phyloP scores from a whole-genome alignment of 2,329 filamentous ascomycete species.

The Rhexocercosporidium sp. region DNA sequence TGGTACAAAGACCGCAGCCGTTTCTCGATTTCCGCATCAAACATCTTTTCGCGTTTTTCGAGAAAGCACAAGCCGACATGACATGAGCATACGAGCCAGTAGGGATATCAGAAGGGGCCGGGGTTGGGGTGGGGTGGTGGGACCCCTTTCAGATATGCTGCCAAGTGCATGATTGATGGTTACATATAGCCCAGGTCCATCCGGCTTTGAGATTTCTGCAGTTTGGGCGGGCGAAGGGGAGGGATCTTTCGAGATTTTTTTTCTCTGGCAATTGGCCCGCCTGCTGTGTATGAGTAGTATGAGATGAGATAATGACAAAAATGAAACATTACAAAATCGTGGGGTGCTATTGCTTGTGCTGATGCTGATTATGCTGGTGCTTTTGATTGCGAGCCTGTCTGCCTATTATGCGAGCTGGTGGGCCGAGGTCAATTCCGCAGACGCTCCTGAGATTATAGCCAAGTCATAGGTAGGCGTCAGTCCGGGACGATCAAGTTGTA shows the following conservation, averaged over 20 bases:
- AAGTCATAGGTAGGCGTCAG: not conserved
- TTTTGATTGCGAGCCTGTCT: not conserved
- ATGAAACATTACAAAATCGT: not conserved
- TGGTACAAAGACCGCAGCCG: not conserved
- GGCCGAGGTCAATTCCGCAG: too few species aligned
- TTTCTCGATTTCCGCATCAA: not conserved
- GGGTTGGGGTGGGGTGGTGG: too few species aligned
- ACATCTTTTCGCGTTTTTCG: not conserved
- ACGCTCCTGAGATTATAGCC: not conserved
- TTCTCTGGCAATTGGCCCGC: not conserved
- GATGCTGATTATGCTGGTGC: too few species aligned
- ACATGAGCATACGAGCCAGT: not conserved
- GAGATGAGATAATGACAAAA: constrained; percentile 1
- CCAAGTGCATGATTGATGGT: not conserved
- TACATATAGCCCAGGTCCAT: not conserved
- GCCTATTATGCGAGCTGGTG: not conserved
- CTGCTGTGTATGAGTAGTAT: not conserved
- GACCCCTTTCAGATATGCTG: not conserved
- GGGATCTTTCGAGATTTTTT: not conserved
- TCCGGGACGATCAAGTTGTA: too few species aligned
- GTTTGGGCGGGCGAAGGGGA: not conserved
- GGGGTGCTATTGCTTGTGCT: too few species aligned
- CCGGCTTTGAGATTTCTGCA: not conserved
- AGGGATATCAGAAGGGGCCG: not conserved
- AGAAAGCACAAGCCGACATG: not conserved